Evolutionary conservation across 768 basidiomycete species (phyloP).

Genomic region (Trametes coccinea): DNA sequence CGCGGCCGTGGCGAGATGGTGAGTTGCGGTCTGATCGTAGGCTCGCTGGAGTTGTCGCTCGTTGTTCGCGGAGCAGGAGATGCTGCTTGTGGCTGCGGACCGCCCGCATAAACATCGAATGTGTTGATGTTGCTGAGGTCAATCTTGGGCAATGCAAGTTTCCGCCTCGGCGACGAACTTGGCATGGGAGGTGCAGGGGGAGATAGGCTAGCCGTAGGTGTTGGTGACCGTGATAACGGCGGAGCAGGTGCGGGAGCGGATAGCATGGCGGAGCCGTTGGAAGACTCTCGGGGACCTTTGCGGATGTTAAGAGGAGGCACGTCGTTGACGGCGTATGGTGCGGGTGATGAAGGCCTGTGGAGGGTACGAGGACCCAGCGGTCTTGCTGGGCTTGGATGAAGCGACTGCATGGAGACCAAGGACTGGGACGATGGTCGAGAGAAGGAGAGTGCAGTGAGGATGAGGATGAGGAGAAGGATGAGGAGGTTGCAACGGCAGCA

Average conservation of each 20-base stretch:
- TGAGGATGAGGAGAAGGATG: background rate
- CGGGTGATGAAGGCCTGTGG: conserved; percentile 45
- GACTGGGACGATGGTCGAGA: conserved; percentile 2
- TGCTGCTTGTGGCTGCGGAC: conserved; percentile 23
- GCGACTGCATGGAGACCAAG: conserved; percentile 29
- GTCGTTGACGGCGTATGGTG: conserved; percentile 34
- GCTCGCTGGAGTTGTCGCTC: conserved; percentile 39
- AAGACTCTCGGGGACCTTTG: conserved; percentile 32
- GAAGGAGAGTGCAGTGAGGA: conserved; percentile 6
- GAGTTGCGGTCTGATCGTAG: conserved; percentile 44
- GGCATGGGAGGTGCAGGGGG: conserved; percentile 24
- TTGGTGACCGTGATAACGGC: conserved; percentile 26
- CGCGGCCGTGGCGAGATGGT: conserved; percentile 41
- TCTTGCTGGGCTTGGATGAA: conserved; percentile 35
- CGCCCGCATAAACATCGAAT: conserved; percentile 30
- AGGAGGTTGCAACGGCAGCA: conserved; percentile 14
- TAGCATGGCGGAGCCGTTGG: conserved; percentile 33
- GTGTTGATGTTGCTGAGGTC: conserved; percentile 20
- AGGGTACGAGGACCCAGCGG: conserved; percentile 54
- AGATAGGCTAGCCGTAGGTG: conserved; percentile 19
- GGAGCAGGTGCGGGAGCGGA: conserved; percentile 14
- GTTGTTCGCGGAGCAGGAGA: conserved; percentile 34
- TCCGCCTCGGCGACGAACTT: conserved; percentile 34
- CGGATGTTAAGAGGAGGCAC: conserved; percentile 44
- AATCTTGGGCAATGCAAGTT: conserved; percentile 38